Percentiles rank a stretch among this genome's conserved stretches.
Evolutionary conservation across 2,329 filamentous ascomycete species (phyloP).

Genomic region (Penicillium sp.): DNA sequence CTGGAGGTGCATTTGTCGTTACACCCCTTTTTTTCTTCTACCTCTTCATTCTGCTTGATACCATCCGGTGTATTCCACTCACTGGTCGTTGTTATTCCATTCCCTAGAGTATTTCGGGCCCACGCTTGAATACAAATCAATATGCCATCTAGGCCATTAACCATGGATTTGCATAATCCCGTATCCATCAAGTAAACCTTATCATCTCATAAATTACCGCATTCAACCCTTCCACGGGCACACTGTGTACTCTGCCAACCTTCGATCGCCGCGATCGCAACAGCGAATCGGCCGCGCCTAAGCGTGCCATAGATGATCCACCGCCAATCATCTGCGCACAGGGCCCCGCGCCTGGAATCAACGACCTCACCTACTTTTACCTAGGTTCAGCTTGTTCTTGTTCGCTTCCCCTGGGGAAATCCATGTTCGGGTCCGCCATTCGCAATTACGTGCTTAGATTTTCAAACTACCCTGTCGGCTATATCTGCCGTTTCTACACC

Average conservation of each 20-base stretch:
- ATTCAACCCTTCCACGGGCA: too few species aligned
- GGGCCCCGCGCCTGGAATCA: conserved; percentile 14
- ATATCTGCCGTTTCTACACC: conserved; percentile 1
- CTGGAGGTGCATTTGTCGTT: conserved; percentile 1
- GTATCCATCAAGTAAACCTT: not conserved
- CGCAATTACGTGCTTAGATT: not conserved
- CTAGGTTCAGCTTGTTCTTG: not conserved
- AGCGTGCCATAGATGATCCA: conserved; percentile 12
- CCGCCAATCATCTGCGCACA: conserved; percentile 23
- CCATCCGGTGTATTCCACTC: conserved; percentile 7
- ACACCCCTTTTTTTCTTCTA: conserved; percentile 6
- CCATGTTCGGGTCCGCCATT: conserved; percentile 6
- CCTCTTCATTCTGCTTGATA: conserved; percentile 10
- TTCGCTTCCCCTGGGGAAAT: not conserved
- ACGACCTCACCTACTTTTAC: conserved; percentile 5
- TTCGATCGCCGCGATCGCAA: not conserved
- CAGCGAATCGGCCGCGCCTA: not conserved
- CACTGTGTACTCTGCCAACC: too few species aligned
- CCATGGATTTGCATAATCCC: not conserved
- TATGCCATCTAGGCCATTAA: not conserved
- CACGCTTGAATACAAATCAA: not conserved
- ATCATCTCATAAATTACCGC: too few species aligned
- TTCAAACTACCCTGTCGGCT: not conserved
- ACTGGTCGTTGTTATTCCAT: not conserved
- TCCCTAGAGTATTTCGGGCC: not conserved